Percentiles rank a stretch among this genome's conserved stretches.
These are phyloP conservation scores for Trametes pubescens DNA, from an alignment of 1,284 basidiomycete genomes.

Conservation along the genomic window DNA sequence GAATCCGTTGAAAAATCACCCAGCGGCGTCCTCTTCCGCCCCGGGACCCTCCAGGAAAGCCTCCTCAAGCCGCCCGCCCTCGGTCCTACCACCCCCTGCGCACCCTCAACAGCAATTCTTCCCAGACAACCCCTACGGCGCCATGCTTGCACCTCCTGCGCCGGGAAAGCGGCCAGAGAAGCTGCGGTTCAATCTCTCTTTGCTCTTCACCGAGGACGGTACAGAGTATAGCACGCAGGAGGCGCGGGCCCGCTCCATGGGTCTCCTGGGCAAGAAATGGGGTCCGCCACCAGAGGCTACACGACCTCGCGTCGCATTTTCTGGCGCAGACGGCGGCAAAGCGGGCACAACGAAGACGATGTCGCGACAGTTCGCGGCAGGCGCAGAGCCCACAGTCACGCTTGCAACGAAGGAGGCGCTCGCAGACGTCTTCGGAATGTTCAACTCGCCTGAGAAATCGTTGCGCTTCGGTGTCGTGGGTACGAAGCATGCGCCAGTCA, in stretches of 20 bases:
- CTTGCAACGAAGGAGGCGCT: conserved; percentile 91
- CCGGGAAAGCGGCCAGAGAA: conserved; percentile 77
- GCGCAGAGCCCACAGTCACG: conserved; percentile 71
- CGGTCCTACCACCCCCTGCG: background rate
- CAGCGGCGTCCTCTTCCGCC: conserved; percentile 43
- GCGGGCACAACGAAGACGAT: conserved; percentile 49
- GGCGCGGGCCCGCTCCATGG: conserved; percentile 78
- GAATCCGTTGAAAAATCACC: conserved; percentile 63
- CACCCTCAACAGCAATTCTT: background rate
- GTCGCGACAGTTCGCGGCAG: conserved; percentile 37
- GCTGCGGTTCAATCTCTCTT: conserved; percentile 66
- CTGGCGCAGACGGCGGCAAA: conserved; percentile 56
- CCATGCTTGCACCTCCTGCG: conserved; percentile 70
- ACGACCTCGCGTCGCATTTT: conserved; percentile 56
- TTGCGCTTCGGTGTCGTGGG: conserved; percentile 58
- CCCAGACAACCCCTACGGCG: conserved; percentile 60
- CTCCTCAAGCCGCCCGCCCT: background rate
- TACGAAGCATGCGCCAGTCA: conserved; percentile 75
- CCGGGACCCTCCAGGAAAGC: background rate
- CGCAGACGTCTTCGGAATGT: conserved; percentile 94
- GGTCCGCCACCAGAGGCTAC: conserved; percentile 65
- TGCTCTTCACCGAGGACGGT: conserved; percentile 73
- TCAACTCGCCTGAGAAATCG: conserved; percentile 88
- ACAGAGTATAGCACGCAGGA: conserved; percentile 79
- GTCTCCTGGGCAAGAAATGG: conserved; percentile 84